Evolutionary conservation across 192 early-diverging fungal genomes (phyloP).

Genomic region (Coemansia sp.): DNA sequence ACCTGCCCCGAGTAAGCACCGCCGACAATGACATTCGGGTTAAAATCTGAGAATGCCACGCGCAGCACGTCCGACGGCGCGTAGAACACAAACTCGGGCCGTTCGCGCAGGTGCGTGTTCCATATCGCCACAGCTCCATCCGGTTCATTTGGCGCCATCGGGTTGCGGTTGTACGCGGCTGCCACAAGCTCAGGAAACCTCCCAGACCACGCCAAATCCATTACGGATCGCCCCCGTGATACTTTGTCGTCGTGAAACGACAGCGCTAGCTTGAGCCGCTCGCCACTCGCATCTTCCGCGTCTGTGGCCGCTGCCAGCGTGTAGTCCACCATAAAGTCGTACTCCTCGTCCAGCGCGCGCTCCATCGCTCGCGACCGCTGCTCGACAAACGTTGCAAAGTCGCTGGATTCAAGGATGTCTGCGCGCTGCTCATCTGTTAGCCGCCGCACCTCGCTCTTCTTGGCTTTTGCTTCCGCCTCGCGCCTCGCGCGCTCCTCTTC

Average conservation of each 20-base stretch:
- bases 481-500: slow-evolving; percentile 56
- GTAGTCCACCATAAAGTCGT: slow-evolving; percentile 96
- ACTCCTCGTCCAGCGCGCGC: slow-evolving; percentile 80
- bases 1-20: slow-evolving; percentile 98
- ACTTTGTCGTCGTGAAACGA: slow-evolving; percentile 80
- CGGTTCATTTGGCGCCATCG: slow-evolving; percentile 79
- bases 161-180: slow-evolving; percentile 91
- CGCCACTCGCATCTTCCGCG: slow-evolving; percentile 64
- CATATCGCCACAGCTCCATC: slow-evolving; percentile 94
- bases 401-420: slow-evolving; percentile 68
- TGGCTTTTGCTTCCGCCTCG: slow-evolving; percentile 63
- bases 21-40: slow-evolving; percentile 89
- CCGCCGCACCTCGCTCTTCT: slow-evolving; percentile 60
- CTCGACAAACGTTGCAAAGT: slow-evolving; percentile 87
- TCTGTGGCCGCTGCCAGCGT: slow-evolving; percentile 55
- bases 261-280: slow-evolving; percentile 66
- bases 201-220: slow-evolving; percentile 86
- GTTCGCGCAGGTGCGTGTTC: slow-evolving; percentile 82
- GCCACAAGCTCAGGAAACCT: slow-evolving; percentile 88
- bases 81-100: slow-evolving; percentile 95
- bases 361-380: slow-evolving; percentile 84
- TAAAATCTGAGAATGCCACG: slow-evolving; percentile 87
- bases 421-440: slow-evolving; percentile 84
- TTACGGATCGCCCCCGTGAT: slow-evolving; percentile 87
- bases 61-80: slow-evolving; percentile 89